phyloP scores from a whole-genome alignment of 1,284 basidiomycete species.

The Gomphus sp. region DNA sequence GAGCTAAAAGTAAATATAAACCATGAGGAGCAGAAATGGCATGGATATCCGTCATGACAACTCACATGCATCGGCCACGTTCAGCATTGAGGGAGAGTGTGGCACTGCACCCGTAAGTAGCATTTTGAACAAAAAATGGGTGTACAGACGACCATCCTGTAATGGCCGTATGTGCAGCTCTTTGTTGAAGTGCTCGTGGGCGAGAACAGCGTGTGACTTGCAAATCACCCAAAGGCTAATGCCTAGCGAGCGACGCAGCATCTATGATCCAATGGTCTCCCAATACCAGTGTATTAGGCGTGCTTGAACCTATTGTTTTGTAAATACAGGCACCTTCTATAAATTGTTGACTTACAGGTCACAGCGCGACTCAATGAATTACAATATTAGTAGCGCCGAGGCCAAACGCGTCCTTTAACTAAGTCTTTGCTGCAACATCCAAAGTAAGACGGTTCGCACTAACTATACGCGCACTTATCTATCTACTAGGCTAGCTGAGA shows the following conservation, averaged over 20 bases:
- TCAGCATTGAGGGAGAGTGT: slow-evolving; percentile 40
- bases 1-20: too few relatives aligned
- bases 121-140: slow-evolving; percentile 77
- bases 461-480: too few relatives aligned
- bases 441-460: too few relatives aligned
- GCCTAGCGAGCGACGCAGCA: neutral
- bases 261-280: neutral
- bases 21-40: neutral
- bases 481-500: too few relatives aligned
- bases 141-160: slow-evolving; percentile 74
- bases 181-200: slow-evolving; percentile 53
- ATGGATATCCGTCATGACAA: neutral
- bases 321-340: too few relatives aligned
- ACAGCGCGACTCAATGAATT: too few relatives aligned
- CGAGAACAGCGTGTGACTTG: neutral
- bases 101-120: slow-evolving; percentile 45
- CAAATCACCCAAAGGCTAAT: neutral
- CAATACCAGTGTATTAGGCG: too few relatives aligned
- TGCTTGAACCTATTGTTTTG: too few relatives aligned
- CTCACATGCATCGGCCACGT: slow-evolving; percentile 26
- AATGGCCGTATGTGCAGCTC: slow-evolving; percentile 66
- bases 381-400: too few relatives aligned
- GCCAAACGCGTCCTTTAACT: too few relatives aligned
- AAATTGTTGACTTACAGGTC: too few relatives aligned
- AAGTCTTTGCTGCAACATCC: too few relatives aligned